Conservation (phyloP, 2,329 filamentous ascomycete genomes). For the Arthrobotrys megalospora region DNA sequence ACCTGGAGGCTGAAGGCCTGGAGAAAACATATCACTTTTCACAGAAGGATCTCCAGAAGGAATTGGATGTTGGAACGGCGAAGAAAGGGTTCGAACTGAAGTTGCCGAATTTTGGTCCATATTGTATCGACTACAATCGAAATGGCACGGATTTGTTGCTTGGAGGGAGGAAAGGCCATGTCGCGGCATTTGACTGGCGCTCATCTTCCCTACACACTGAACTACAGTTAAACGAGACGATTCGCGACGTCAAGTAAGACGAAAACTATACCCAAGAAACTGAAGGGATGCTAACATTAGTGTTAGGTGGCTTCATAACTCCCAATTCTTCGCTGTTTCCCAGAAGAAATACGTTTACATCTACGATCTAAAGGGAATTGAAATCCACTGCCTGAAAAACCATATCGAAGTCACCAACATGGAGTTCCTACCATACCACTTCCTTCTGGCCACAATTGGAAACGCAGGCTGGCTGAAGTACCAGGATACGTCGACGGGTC, state of each 20-base stretch:
- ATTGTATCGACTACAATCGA: slow-evolving; percentile 87
- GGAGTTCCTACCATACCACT: slow-evolving; percentile 97
- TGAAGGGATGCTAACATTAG: slow-evolving; percentile 9
- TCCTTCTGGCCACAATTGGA: slow-evolving; percentile 87
- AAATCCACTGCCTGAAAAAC: slow-evolving; percentile 90
- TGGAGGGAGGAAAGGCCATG: slow-evolving; percentile 90
- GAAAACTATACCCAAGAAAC: slow-evolving; percentile 65
- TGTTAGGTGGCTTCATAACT: slow-evolving; percentile 64
- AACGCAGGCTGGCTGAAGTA: slow-evolving; percentile 90
- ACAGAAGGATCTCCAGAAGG: slow-evolving; percentile 84
- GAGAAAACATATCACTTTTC: slow-evolving; percentile 93
- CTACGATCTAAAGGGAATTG: slow-evolving; percentile 90
- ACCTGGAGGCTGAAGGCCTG: slow-evolving; percentile 91
- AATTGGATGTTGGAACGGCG: slow-evolving; percentile 84
- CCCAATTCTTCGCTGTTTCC: slow-evolving; percentile 85
- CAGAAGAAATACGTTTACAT: slow-evolving; percentile 98
- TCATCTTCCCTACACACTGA: slow-evolving; percentile 92
- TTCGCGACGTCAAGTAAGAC: slow-evolving; percentile 90
- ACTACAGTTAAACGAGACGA: slow-evolving; percentile 88
- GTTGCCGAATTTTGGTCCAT: slow-evolving; percentile 85
- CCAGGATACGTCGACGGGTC: slow-evolving; percentile 93
- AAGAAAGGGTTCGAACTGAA: slow-evolving; percentile 94
- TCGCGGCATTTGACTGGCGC: slow-evolving; percentile 97
- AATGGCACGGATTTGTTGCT: slow-evolving; percentile 90
- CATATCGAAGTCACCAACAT: slow-evolving; percentile 93